phyloP scores from a whole-genome alignment of 2,329 filamentous ascomycete genomes.

The Fusarium pininemorale region DNA sequence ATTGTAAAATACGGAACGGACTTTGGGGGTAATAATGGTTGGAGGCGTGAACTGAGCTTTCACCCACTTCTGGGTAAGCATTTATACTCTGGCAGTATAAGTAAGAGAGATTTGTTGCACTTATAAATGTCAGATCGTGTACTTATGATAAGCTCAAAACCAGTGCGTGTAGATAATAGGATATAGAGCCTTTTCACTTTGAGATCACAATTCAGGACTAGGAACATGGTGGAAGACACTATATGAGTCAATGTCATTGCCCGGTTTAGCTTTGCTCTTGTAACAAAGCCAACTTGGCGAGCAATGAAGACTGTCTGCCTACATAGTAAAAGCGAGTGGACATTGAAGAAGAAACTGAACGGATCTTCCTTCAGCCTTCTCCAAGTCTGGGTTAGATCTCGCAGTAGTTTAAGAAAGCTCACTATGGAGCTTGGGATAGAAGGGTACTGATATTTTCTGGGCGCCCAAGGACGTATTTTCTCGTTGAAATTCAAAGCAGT shows the following conservation, averaged over 20 bases:
- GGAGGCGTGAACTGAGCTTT: neutral
- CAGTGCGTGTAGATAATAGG: neutral
- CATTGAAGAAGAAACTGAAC: neutral
- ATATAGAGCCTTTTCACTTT: neutral
- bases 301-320: neutral
- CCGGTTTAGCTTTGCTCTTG: neutral
- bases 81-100: neutral
- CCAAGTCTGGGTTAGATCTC: neutral
- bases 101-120: neutral
- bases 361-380: no score
- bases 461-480: neutral
- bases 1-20: neutral
- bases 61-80: neutral
- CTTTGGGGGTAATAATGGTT: neutral
- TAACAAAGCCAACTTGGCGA: neutral
- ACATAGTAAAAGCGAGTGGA: neutral
- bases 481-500: neutral
- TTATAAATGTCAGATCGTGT: accelerated
- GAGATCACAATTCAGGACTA: neutral
- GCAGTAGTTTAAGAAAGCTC: neutral
- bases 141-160: no score
- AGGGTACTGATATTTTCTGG: neutral
- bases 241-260: neutral
- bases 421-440: neutral
- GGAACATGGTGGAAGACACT: neutral